Conservation (phyloP, 2,329 filamentous ascomycete genomes). For the Torrubiellomyces zombiae region DNA sequence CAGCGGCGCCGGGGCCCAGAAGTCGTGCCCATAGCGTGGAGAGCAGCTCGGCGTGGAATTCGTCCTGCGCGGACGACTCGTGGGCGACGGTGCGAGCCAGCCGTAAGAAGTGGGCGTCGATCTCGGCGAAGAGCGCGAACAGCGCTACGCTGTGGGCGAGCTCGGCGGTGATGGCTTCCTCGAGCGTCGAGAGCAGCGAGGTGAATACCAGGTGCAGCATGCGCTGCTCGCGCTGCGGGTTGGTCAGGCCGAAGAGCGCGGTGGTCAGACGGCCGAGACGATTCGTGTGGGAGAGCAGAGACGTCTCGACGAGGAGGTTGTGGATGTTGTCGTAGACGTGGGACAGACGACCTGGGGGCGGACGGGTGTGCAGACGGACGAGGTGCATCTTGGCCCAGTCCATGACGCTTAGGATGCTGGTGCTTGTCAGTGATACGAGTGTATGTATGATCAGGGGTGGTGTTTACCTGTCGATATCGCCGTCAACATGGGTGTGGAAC, state of each 20-base stretch:
- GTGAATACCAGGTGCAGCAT: slow-evolving; percentile 71
- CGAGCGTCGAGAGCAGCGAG: slow-evolving; percentile 72
- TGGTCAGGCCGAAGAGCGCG: slow-evolving; percentile 62
- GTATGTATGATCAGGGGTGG: slow-evolving; percentile 1
- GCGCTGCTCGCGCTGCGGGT: slow-evolving; percentile 61
- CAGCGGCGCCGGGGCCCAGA: slow-evolving; percentile 56
- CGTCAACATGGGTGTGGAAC: slow-evolving; percentile 87
- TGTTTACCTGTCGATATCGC: slow-evolving; percentile 65
- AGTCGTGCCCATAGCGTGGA: slow-evolving; percentile 74
- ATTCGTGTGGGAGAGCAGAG: slow-evolving; percentile 37
- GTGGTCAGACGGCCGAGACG: slow-evolving; percentile 52
- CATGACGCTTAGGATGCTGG: slow-evolving; percentile 79
- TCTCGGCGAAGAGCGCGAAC: slow-evolving; percentile 79
- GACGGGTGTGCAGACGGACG: slow-evolving; percentile 44
- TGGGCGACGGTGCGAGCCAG: slow-evolving; percentile 71
- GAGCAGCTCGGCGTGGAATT: slow-evolving; percentile 64
- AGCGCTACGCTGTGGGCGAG: slow-evolving; percentile 64
- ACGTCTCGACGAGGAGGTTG: slow-evolving; percentile 50
- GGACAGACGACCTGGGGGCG: slow-evolving; percentile 40
- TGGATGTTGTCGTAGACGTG: slow-evolving; percentile 73
- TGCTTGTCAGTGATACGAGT: background rate
- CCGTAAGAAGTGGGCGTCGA: slow-evolving; percentile 82
- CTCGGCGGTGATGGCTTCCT: slow-evolving; percentile 77
- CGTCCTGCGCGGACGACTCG: slow-evolving; percentile 68
- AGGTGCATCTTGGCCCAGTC: slow-evolving; percentile 87